Evolutionary conservation across 305 asterid species (phyloP).

Genomic region (Solanum chacoense): DNA sequence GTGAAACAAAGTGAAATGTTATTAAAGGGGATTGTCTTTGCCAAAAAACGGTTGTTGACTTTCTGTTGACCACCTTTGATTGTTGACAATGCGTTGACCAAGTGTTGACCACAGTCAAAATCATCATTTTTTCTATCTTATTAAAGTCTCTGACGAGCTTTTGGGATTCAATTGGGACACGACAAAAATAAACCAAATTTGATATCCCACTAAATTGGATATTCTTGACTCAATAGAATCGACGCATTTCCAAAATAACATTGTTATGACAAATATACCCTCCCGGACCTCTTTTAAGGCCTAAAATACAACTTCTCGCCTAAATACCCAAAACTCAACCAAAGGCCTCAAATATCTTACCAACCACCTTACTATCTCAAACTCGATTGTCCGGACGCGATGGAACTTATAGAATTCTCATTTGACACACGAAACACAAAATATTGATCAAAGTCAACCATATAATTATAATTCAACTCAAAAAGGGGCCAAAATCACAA

Average conservation of each 20-base stretch:
- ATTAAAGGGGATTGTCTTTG: no score
- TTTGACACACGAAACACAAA: no score
- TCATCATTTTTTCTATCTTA: no score
- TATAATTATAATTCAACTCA: no score
- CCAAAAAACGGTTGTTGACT: no score
- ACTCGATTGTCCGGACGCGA: background rate
- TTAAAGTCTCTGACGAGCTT: no score
- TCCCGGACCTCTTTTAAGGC: background rate
- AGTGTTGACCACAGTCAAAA: no score
- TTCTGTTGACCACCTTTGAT: no score
- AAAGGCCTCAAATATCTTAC: background rate
- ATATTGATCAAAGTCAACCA: background rate
- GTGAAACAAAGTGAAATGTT: no score
- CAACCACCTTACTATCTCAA: no score
- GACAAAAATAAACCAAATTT: background rate
- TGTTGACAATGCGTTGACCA: no score
- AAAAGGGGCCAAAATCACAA: background rate
- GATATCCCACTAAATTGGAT: background rate
- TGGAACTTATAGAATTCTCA: no score
- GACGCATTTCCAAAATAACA: background rate
- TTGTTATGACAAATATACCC: background rate
- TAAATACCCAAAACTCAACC: background rate
- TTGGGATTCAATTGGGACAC: background rate
- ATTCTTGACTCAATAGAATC: background rate
- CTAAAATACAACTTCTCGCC: background rate